Evolutionary conservation across 371 early-diverging fungal genomes (phyloP).

Genomic region (Blastocladiella emersonii): DNA sequence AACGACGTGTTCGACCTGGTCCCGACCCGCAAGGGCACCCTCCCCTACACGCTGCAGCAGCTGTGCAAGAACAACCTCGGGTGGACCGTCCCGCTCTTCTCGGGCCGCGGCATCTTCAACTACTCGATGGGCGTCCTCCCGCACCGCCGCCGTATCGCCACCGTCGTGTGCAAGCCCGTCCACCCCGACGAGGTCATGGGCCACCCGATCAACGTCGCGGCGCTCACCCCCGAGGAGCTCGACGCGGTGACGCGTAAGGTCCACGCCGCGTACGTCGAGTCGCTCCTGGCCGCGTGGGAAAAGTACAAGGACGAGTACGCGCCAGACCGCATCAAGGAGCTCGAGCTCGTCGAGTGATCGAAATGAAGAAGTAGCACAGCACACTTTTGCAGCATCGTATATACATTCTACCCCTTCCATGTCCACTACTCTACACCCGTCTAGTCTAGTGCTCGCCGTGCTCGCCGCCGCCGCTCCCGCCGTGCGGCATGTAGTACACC

Average conservation of each 20-base stretch:
- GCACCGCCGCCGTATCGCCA: slow-evolving; percentile 30
- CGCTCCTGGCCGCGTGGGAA: slow-evolving; percentile 41
- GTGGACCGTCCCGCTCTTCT: slow-evolving; percentile 55
- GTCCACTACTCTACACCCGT: too few relatives aligned
- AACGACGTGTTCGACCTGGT: slow-evolving; percentile 61
- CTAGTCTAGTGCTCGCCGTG: too few relatives aligned
- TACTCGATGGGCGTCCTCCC: slow-evolving; percentile 46
- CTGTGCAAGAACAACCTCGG: slow-evolving; percentile 41
- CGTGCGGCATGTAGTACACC: too few relatives aligned
- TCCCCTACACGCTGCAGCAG: slow-evolving; percentile 38
- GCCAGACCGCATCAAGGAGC: slow-evolving; percentile 7
- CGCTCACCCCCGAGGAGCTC: slow-evolving; percentile 50
- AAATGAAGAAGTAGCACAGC: too few relatives aligned
- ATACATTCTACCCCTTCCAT: too few relatives aligned
- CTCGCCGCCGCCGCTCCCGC: too few relatives aligned
- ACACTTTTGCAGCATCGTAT: too few relatives aligned
- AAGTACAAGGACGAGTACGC: slow-evolving; percentile 53
- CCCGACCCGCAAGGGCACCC: slow-evolving; percentile 31
- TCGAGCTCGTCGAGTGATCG: slow-evolving; percentile 7
- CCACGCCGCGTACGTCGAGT: slow-evolving; percentile 47
- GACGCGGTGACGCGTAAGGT: slow-evolving; percentile 14
- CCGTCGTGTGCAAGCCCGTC: slow-evolving; percentile 52
- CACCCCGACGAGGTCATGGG: slow-evolving; percentile 26
- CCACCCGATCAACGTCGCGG: slow-evolving; percentile 8
- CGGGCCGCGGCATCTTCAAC: slow-evolving; percentile 58